phyloP scores from a whole-genome alignment of 2,329 filamentous ascomycete species.

The Coniella lustricola region DNA sequence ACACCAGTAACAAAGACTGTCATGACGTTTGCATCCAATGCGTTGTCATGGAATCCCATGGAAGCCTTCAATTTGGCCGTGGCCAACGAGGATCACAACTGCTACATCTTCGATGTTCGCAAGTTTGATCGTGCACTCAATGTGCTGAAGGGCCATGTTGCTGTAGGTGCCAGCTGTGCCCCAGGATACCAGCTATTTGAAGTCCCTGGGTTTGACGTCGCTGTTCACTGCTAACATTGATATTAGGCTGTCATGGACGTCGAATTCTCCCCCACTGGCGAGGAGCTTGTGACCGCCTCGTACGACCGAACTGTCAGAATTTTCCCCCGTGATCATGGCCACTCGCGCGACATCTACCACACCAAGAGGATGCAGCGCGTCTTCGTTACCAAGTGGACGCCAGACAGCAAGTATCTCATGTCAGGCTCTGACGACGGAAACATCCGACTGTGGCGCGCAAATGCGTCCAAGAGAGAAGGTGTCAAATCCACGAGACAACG shows the following conservation, averaged over 20 bases:
- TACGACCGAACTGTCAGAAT: constrained; percentile 84
- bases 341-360: constrained; percentile 92
- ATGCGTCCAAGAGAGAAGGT: constrained; percentile 75
- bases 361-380: constrained; percentile 97
- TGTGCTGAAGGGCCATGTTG: constrained; percentile 81
- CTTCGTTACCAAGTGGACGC: constrained; percentile 76
- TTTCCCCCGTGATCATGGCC: constrained; percentile 73
- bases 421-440: constrained; percentile 84
- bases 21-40: constrained; percentile 76
- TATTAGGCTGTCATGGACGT: constrained; percentile 80
- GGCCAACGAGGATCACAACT: constrained; percentile 89
- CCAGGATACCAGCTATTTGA: constrained; percentile 26
- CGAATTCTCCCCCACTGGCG: constrained; percentile 88
- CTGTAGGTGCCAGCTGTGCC: constrained; percentile 26
- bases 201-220: not conserved
- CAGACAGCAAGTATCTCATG: constrained; percentile 83
- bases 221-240: not conserved
- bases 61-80: constrained; percentile 78
- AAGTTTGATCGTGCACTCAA: constrained; percentile 84
- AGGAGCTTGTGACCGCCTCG: constrained; percentile 84
- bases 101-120: constrained; percentile 86
- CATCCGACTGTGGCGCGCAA: constrained; percentile 73
- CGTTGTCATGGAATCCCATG: constrained; percentile 90
- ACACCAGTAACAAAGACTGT: constrained; percentile 75
- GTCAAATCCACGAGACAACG: constrained; percentile 80